Base-by-base conservation (phyloP, 345 rosid species). In the Physaria fendleri region DNA sequence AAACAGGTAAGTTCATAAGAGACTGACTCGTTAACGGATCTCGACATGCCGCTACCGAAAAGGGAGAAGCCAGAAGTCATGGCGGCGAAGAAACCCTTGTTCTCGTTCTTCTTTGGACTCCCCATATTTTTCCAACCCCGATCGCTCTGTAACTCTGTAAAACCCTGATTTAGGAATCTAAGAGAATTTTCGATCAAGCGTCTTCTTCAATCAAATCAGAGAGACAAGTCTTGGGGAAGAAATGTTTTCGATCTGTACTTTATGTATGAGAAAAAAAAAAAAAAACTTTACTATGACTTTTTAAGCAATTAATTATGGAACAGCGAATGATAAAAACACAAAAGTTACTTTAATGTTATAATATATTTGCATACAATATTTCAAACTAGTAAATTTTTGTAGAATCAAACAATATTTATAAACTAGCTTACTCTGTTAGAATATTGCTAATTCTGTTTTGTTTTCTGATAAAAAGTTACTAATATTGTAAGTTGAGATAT, bases 1-100 rank as follows among this genome's bases (percentile, higher is more conserved):
- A 5, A 44, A 14, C 0, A 28, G 22, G 0, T 32, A 59, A 7
- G 34, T 50, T 11, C 2, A 17, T 1, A 16, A 14, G 59, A 56
- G 27, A 59, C 43, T 30, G 46, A 81, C 90, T 79, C 90, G 81
- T 76, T 72, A 58, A 76, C 83, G 51, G 90, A 84, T 84, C 85
- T 74, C 63, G 81, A 77, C 80, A 81, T 69, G 77, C 84, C 84
- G 76, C 38, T 79, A 28, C 90, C 82, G 56, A 83, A 81, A 72
- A 77, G 53, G 69, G 90, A 81, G 47, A 84, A 69, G 28, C 86
- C 81, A 11, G 90, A 84, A 37, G 75, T 69, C 85, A 84, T 79
- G 75, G 85, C 74, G 14, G 85, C 79, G 69, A 84, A 79, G 68
- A 84, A 84, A 37, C 90, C 87, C 41, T 74, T 79, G 65, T 44